Conservation (phyloP, 495 filamentous ascomycete genomes). For the Lepidopterella palustris region DNA sequence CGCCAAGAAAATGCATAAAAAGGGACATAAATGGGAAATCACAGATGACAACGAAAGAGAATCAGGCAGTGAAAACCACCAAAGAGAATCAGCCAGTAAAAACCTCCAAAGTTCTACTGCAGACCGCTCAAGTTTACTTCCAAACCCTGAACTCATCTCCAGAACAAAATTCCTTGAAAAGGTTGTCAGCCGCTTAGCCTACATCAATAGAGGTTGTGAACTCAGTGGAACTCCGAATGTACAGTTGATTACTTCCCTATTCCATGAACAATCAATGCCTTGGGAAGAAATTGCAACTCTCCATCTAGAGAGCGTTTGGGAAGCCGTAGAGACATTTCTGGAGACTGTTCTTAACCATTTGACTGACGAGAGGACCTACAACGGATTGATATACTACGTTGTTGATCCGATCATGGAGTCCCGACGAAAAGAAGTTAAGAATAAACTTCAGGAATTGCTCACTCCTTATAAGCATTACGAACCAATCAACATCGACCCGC, state of each 20-base stretch:
- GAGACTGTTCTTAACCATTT: slow-evolving; percentile 4
- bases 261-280: slow-evolving; percentile 10
- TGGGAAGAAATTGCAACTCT: slow-evolving; percentile 14
- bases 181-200: not conserved
- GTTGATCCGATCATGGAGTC: slow-evolving; percentile 10
- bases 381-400: slow-evolving; percentile 7
- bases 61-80: not conserved
- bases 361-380: slow-evolving; percentile 6
- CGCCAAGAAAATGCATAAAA: slow-evolving; percentile 3
- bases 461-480: slow-evolving; percentile 3
- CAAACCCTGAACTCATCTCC: not conserved
- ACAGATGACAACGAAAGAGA: not conserved
- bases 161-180: not conserved
- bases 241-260: slow-evolving; percentile 8
- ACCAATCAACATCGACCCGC: slow-evolving; percentile 10
- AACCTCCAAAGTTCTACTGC: not conserved
- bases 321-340: slow-evolving; percentile 2
- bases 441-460: slow-evolving; percentile 11
- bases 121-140: not conserved
- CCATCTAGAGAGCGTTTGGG: slow-evolving; percentile 4
- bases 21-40: slow-evolving; percentile 15
- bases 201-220: slow-evolving; percentile 5
- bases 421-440: not conserved
- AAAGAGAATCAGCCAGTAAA: not conserved
- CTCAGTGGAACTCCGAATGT: slow-evolving; percentile 10